Conservation (phyloP, 2,329 filamentous ascomycete species). For the Arthroderma sp. region DNA sequence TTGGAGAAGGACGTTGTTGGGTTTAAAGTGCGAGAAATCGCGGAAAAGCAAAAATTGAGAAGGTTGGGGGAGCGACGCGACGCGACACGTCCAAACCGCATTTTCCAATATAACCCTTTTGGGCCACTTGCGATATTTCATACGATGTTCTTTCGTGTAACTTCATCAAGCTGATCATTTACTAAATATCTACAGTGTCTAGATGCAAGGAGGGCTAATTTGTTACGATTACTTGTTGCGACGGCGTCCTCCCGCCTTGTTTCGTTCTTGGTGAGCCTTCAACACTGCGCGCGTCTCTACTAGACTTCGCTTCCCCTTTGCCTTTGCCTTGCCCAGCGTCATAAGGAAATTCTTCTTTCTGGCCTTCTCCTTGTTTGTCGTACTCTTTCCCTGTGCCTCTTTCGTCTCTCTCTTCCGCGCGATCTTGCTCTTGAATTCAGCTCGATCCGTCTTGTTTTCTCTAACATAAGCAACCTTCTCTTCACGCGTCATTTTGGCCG, state of each 20-base stretch:
- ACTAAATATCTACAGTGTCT: neutral
- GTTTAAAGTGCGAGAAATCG: too few species aligned
- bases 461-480: slow-evolving; percentile 73
- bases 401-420: slow-evolving; percentile 79
- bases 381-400: slow-evolving; percentile 79
- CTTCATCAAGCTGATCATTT: neutral
- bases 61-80: neutral
- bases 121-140: too few species aligned
- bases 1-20: too few species aligned
- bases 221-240: slow-evolving; percentile 42
- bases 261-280: slow-evolving; percentile 66
- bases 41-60: neutral
- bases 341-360: slow-evolving; percentile 98
- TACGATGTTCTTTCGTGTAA: too few species aligned
- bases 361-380: slow-evolving; percentile 93
- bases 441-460: slow-evolving; percentile 64
- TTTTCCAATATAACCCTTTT: too few species aligned
- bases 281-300: slow-evolving; percentile 71
- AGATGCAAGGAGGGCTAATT: slow-evolving; percentile 5
- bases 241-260: slow-evolving; percentile 70
- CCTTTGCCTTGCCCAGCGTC: slow-evolving; percentile 92
- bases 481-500: slow-evolving; percentile 72
- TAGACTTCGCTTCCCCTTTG: slow-evolving; percentile 88
- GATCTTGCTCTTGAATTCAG: slow-evolving; percentile 73
- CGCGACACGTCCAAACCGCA: too few species aligned